These are phyloP conservation scores for Fraxinus quadrangulata DNA, from an alignment of 257 asterid genomes.

Conservation along the genomic window DNA sequence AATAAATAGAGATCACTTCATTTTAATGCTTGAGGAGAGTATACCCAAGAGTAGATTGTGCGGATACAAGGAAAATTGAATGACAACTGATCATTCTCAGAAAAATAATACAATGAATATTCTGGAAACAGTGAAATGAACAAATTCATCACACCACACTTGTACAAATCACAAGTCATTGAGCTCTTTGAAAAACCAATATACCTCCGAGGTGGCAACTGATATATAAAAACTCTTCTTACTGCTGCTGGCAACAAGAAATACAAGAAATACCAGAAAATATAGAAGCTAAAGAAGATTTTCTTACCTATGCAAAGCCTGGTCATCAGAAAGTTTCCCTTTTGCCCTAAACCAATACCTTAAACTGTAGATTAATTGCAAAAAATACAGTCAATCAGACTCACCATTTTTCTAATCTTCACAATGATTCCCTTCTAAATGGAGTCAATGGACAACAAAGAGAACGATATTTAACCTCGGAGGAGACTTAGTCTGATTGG, in stretches of 20 bases:
- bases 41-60: not conserved
- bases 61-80: not conserved
- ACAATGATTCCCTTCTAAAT: slow-evolving; percentile 22
- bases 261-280: slow-evolving; percentile 16
- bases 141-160: not conserved
- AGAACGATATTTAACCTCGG: slow-evolving; percentile 63
- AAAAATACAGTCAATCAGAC: slow-evolving; percentile 23
- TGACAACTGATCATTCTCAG: not conserved
- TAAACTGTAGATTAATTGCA: slow-evolving; percentile 56
- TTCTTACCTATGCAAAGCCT: slow-evolving; percentile 83
- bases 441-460: slow-evolving; percentile 20
- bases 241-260: slow-evolving; percentile 13
- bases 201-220: not conserved
- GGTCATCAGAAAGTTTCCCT: slow-evolving; percentile 91
- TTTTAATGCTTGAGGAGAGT: not conserved
- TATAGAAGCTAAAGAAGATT: slow-evolving; percentile 19
- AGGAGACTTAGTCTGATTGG: slow-evolving; percentile 75
- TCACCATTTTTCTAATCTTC: slow-evolving; percentile 19
- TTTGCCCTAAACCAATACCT: slow-evolving; percentile 93
- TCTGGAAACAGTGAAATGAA: slow-evolving; percentile 8
- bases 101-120: slow-evolving; percentile 4
- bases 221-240: not conserved
- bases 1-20: not conserved
- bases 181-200: slow-evolving; percentile 2
- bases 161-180: slow-evolving; percentile 12